A percentile compares a stretch with the other conserved stretches of the same genome.
These are phyloP conservation scores for Calonectria montana DNA, from an alignment of 2,329 filamentous ascomycete genomes.

Conservation along the genomic window DNA sequence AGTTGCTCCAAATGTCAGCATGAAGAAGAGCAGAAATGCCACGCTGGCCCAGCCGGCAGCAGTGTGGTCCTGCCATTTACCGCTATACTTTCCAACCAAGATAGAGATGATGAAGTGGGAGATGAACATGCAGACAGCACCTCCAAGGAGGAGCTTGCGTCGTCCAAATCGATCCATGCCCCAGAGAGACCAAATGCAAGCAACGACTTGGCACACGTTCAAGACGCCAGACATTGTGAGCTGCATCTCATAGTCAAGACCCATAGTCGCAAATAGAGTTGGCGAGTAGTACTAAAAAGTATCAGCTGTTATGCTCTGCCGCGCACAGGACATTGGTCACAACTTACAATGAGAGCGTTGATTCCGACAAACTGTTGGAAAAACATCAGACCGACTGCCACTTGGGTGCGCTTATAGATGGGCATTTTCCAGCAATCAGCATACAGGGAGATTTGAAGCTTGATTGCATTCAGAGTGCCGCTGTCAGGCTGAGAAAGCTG, in stretches of 20 bases:
- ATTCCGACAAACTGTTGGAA: neutral
- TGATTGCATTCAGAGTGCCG: neutral
- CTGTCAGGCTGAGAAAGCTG: neutral
- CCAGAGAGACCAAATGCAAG: slow-evolving; percentile 11
- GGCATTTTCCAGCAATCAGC: neutral
- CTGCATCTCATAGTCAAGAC: slow-evolving; percentile 14
- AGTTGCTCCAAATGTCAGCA: neutral
- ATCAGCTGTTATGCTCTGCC: neutral
- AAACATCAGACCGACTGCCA: neutral
- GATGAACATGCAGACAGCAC: slow-evolving; percentile 5
- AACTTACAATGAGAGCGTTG: neutral
- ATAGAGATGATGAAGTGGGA: slow-evolving; percentile 13
- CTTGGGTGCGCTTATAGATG: neutral
- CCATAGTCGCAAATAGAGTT: slow-evolving; percentile 12
- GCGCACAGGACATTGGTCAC: neutral
- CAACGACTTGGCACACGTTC: slow-evolving; percentile 16
- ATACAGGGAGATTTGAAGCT: neutral
- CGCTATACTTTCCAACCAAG: neutral
- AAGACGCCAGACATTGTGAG: slow-evolving; percentile 20
- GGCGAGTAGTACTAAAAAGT: neutral
- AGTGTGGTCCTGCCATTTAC: neutral
- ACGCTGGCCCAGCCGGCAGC: neutral
- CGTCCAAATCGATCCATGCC: slow-evolving; percentile 16
- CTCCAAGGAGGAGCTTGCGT: neutral
- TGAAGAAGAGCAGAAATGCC: neutral